Conservation (phyloP, 257 asterid species). For the Agastache rugosa region DNA sequence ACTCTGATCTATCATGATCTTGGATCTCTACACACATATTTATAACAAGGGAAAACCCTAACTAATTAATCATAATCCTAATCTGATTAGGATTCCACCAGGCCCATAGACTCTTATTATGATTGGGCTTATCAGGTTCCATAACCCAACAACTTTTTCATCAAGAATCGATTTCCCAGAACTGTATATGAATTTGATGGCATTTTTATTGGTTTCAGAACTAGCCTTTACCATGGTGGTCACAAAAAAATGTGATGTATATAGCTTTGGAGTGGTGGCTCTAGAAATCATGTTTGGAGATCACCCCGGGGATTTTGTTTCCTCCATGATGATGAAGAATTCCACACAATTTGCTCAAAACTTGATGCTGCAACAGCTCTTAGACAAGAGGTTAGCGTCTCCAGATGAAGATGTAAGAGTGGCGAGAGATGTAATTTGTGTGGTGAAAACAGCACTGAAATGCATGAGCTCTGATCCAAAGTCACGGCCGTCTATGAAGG, state of each 20-base stretch:
- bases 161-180: not conserved
- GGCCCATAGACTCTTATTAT: too few relatives aligned
- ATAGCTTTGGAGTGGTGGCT: conserved; percentile 43
- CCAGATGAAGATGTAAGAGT: conserved; percentile 5
- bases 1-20: too few relatives aligned
- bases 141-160: fast-evolving
- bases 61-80: too few relatives aligned
- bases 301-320: conserved; percentile 32
- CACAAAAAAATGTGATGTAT: conserved; percentile 41
- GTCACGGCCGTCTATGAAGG: conserved; percentile 26
- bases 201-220: conserved; percentile 26
- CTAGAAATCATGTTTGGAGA: conserved; percentile 37
- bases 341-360: not conserved
- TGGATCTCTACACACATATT: too few relatives aligned
- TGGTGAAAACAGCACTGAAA: not conserved
- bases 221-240: conserved; percentile 40
- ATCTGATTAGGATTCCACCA: too few relatives aligned
- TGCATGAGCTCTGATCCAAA: conserved; percentile 22
- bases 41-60: too few relatives aligned
- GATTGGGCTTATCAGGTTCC: too few relatives aligned
- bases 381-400: conserved; percentile 20
- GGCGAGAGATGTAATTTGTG: not conserved
- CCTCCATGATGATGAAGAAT: not conserved
- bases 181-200: too few relatives aligned
- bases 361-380: not conserved